phyloP scores from a whole-genome alignment of 73 alveolate genomes.

The Paramecium primaurelia region DNA sequence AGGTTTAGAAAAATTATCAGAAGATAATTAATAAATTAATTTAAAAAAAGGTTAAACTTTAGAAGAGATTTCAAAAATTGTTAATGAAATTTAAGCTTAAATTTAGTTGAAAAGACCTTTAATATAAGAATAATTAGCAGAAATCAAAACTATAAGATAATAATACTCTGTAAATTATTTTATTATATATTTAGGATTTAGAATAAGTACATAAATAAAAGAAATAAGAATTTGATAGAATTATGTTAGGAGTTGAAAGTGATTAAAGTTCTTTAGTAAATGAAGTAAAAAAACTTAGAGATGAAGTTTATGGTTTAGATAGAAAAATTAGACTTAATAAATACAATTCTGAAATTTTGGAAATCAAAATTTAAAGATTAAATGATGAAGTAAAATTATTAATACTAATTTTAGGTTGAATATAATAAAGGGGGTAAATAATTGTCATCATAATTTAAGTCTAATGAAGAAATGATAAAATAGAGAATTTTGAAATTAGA shows the following conservation, averaged over 20 bases:
- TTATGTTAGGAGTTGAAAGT: constrained; percentile 42
- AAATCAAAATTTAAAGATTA: neutral
- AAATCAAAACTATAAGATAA: neutral
- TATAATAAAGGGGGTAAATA: neutral
- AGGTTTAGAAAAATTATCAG: constrained; percentile 9
- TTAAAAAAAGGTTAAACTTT: neutral
- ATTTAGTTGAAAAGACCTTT: neutral
- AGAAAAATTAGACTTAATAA: constrained; percentile 35
- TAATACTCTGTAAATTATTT: neutral
- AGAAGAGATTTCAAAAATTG: neutral
- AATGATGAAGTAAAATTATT: neutral
- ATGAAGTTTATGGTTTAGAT: constrained; percentile 55
- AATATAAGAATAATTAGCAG: neutral
- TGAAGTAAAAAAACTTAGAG: constrained; percentile 55
- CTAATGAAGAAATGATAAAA: neutral
- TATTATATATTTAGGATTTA: neutral
- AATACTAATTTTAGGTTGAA: neutral
- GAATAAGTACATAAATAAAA: constrained; percentile 46
- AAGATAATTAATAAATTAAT: neutral
- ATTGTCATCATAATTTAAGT: neutral
- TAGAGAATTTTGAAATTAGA: constrained; percentile 6
- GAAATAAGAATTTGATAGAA: constrained; percentile 53
- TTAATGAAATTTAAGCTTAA: constrained; percentile 19
- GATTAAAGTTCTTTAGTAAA: constrained; percentile 13
- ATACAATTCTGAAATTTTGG: constrained; percentile 22